Conservation (phyloP, 768 basidiomycete genomes). For the Podaxis mareebaensis region DNA sequence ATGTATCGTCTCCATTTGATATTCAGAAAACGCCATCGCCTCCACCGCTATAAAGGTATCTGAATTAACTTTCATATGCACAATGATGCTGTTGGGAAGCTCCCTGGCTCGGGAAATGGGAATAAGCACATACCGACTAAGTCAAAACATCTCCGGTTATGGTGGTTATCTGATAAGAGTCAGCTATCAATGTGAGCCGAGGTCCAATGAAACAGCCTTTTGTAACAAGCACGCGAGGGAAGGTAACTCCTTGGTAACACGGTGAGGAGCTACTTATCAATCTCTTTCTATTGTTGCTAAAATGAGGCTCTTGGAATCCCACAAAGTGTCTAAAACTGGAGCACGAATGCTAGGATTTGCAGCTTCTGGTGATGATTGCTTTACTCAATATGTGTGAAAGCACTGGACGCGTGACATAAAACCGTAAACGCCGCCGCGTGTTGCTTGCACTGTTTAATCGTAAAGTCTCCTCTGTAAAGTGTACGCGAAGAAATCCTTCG, state of each 20-base stretch:
- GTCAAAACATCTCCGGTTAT: too few species aligned
- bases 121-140: too few species aligned
- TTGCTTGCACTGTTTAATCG: neutral
- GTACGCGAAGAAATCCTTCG: neutral
- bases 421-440: neutral
- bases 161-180: neutral
- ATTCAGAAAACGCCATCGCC: neutral
- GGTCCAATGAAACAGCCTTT: neutral
- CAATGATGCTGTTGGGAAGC: too few species aligned
- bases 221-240: neutral
- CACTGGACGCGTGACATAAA: neutral
- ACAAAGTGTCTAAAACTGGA: neutral
- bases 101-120: too few species aligned
- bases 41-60: neutral
- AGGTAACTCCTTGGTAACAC: neutral
- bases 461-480: neutral
- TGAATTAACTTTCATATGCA: too few species aligned
- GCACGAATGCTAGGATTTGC: neutral
- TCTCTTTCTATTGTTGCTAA: neutral
- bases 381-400: neutral
- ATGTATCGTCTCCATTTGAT: neutral
- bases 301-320: neutral
- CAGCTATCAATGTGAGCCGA: neutral
- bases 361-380: neutral
- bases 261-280: neutral